Evolutionary conservation across 2,329 filamentous ascomycete species (phyloP).

Genomic region (Hypoxylon rubiginosum): DNA sequence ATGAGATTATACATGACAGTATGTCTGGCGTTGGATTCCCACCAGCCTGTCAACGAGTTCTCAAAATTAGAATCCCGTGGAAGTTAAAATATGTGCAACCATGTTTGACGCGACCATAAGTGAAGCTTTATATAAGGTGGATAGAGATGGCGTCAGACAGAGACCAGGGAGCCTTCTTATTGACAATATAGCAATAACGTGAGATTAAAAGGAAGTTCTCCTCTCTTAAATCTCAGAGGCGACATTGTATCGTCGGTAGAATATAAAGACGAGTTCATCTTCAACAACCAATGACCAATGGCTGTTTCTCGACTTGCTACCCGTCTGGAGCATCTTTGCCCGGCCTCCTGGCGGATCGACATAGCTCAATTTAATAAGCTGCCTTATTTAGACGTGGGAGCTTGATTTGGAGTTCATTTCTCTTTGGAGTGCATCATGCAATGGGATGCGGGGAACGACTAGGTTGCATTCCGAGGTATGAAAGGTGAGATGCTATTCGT

Average conservation of each 20-base stretch:
- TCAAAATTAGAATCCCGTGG: not conserved
- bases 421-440: constrained; percentile 28
- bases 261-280: constrained; percentile 14
- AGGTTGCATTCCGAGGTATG: constrained; percentile 25
- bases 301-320: not conserved
- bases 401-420: constrained; percentile 21
- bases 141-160: not conserved
- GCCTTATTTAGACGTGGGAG: constrained; percentile 23
- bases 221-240: not conserved
- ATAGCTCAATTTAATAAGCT: constrained; percentile 20
- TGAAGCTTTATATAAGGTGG: not conserved
- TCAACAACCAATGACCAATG: constrained; percentile 2
- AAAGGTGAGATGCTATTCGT: not conserved
- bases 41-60: not conserved
- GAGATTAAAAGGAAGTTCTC: constrained; percentile 1
- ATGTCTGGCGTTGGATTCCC: not conserved
- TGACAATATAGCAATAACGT: constrained; percentile 9
- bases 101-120: not conserved
- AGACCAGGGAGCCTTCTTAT: not conserved
- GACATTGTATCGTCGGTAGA: constrained; percentile 9
- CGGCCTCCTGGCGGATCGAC: constrained; percentile 17
- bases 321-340: constrained; percentile 26
- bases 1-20: constrained; percentile 35
- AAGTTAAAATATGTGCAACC: not conserved
- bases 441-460: constrained; percentile 27